These are phyloP conservation scores for Pelargonium cotyledonis DNA, from an alignment of 441 rosid species.

Conservation along the genomic window DNA sequence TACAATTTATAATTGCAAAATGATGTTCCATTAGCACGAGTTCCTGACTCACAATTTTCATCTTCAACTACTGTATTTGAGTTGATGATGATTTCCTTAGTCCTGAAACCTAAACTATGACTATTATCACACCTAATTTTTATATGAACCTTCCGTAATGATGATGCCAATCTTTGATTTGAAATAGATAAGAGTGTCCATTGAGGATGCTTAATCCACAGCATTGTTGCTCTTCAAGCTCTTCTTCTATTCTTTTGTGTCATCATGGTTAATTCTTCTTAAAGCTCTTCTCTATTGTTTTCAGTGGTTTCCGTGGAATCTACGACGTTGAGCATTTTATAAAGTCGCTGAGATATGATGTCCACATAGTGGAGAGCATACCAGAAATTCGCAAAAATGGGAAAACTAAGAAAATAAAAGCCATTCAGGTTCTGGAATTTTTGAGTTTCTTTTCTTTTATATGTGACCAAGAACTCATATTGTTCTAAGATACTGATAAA, in stretches of 20 bases:
- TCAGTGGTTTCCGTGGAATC: constrained; percentile 86
- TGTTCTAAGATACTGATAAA: not conserved
- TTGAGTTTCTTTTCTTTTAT: not conserved
- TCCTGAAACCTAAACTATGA: too few species aligned
- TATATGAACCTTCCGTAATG: too few species aligned
- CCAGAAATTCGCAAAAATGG: constrained; percentile 87
- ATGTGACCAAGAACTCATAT: not conserved
- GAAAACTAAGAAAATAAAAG: constrained; percentile 77
- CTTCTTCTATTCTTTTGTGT: not conserved
- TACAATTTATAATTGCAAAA: not conserved
- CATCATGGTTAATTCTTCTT: too few species aligned
- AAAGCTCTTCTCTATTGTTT: constrained; percentile 14
- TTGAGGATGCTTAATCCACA: not conserved
- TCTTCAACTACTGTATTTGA: too few species aligned
- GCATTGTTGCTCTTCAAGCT: not conserved
- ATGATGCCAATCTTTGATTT: too few species aligned
- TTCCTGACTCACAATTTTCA: too few species aligned
- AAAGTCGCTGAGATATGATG: constrained; percentile 69
- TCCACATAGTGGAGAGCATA: constrained; percentile 71
- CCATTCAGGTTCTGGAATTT: constrained; percentile 47
- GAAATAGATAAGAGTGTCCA: too few species aligned
- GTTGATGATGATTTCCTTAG: too few species aligned
- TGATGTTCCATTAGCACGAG: not conserved
- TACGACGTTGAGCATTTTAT: constrained; percentile 93
- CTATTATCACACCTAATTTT: too few species aligned